These are phyloP conservation scores for Aspergillus fijiensis DNA, from an alignment of 2,329 filamentous ascomycete genomes.

Conservation along the genomic window DNA sequence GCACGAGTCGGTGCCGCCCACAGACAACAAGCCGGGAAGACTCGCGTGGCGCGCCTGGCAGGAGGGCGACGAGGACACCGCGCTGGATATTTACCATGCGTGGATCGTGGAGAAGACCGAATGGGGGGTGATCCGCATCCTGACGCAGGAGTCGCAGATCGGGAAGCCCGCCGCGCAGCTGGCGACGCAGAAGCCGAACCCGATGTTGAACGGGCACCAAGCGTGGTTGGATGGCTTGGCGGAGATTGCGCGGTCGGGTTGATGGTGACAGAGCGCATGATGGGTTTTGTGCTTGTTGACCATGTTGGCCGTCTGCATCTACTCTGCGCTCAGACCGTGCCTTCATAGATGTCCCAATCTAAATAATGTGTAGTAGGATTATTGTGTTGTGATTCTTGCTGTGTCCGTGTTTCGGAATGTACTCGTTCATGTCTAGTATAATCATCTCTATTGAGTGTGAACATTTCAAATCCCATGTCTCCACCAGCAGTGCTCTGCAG, in stretches of 20 bases:
- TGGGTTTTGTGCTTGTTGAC: neutral
- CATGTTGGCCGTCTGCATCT: no score
- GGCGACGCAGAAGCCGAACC: constrained; percentile 5
- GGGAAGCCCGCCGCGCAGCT: constrained; percentile 8
- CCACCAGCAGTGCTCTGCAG: no score
- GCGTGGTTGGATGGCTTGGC: constrained; percentile 7
- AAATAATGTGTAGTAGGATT: no score
- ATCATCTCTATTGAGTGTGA: no score
- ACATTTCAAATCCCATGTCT: no score
- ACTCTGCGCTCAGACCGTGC: no score
- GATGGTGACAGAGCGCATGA: neutral
- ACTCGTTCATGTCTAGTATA: no score
- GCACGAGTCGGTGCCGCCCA: constrained; percentile 1
- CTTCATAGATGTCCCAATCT: no score
- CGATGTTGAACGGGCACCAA: constrained; percentile 9
- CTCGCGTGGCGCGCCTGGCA: constrained; percentile 9
- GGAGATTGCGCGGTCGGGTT: constrained; percentile 34
- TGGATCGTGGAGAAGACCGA: constrained; percentile 9
- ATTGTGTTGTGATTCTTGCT: no score
- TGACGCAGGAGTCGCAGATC: constrained; percentile 10
- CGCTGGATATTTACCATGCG: constrained; percentile 9
- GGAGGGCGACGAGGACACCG: constrained; percentile 7
- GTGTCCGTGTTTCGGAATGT: no score
- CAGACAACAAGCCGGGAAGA: neutral
- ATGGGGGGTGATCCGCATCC: constrained; percentile 4